phyloP scores from a whole-genome alignment of 148 eudicot genomes.

The Vaccinium macrocarpon region DNA sequence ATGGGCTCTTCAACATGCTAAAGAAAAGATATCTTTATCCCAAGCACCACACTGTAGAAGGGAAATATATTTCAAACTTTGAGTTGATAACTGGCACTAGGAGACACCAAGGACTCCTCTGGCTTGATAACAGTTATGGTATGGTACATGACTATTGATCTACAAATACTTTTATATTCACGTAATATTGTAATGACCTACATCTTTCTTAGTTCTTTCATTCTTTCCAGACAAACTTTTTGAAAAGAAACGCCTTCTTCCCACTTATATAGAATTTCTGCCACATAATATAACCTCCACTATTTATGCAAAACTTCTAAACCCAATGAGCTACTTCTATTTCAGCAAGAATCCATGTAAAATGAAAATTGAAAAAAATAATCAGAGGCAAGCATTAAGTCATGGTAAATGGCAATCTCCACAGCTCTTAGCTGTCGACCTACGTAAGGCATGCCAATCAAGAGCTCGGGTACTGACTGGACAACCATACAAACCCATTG shows the following conservation, averaged over 20 bases:
- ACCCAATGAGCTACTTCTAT: not conserved
- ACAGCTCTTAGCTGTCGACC: not conserved
- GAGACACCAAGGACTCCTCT: not conserved
- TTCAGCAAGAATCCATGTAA: not conserved
- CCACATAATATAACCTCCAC: not conserved
- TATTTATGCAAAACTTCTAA: not conserved
- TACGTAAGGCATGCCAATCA: not conserved
- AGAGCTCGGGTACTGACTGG: not conserved
- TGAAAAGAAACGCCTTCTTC: not conserved
- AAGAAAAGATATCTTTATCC: not conserved
- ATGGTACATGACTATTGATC: not conserved
- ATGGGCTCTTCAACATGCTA: not conserved
- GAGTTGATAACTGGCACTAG: not conserved
- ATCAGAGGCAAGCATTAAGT: not conserved
- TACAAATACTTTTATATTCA: too few relatives aligned
- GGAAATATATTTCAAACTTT: not conserved
- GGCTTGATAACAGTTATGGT: not conserved
- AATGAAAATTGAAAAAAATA: not conserved
- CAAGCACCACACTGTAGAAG: not conserved
- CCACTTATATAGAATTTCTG: not conserved
- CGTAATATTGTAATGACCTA: too few relatives aligned
- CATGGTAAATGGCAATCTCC: not conserved
- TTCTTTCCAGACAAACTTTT: not conserved
- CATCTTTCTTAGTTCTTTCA: not conserved
- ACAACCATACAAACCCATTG: not conserved